These are phyloP conservation scores for Termitomyces eurrhizus DNA, from an alignment of 768 basidiomycete genomes.

Conservation along the genomic window DNA sequence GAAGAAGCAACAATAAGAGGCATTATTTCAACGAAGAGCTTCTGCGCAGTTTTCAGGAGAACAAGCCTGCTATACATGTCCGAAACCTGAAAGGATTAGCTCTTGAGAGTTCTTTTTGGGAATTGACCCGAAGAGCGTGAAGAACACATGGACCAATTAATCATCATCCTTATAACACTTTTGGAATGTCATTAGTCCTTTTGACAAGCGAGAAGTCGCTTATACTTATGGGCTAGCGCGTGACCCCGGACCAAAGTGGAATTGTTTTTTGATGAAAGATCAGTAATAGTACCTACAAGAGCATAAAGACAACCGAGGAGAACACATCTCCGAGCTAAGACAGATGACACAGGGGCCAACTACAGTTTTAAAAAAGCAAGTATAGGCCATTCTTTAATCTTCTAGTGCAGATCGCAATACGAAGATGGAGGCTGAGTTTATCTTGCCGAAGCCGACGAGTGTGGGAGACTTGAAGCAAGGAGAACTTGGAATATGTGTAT, in stretches of 20 bases:
- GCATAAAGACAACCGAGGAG: background rate
- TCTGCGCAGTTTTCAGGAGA: background rate
- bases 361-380: background rate
- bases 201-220: background rate
- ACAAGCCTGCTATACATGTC: background rate
- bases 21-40: background rate
- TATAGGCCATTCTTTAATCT: background rate
- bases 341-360: background rate
- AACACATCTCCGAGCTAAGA: background rate
- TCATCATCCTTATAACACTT: background rate
- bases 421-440: conserved; percentile 4
- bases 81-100: background rate
- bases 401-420: background rate
- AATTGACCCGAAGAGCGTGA: background rate
- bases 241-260: background rate
- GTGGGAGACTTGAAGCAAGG: background rate
- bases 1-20: background rate
- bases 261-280: background rate
- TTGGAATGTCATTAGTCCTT: background rate
- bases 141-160: background rate
- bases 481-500: background rate
- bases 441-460: background rate
- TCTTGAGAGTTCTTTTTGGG: background rate
- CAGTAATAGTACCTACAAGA: background rate
- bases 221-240: background rate